Base-by-base conservation (phyloP, 169 alveolate species). In the Plasmodium knowlesi region DNA sequence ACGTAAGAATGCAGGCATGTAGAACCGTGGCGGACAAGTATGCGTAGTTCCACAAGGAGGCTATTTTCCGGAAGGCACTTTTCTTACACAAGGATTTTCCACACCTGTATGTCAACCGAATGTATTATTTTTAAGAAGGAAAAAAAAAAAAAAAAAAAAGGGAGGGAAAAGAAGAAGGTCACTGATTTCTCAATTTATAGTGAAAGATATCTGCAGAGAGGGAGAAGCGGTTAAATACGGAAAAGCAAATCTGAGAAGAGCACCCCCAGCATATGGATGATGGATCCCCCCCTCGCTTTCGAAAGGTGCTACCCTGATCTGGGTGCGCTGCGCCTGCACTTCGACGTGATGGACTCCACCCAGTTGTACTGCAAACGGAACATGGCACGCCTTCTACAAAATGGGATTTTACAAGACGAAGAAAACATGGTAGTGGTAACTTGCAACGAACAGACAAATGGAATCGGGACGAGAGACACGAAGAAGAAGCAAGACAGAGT, bases 391-490 rank as follows among this genome's bases (percentile, higher is more conserved):
- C 80, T 95, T 37, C 53, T 82, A 28, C 61, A 74, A 67, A 83
- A 85, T 72, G 93, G 81, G 14, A 34, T 71, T 9, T 34, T 78
- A 50, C 76, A 76, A 28, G 78, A 83, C 57, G 86, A 85, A 5
- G 14, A 82, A 25, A 46, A 43, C 76, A 86, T 92, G 84, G 82
- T 92, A 1, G 84, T 82, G 19, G 94, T 95, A 22, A 92, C 94
- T 78, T 93, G 96, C 61, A 41, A 93, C 22, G 39, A 54, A 73
- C 97, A 95, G 82, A 72, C 95, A 6, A 94, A 95, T 30, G 97
- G 94, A n/a, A 93, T 95, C n/a, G 97, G 97, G 12, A 95, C 97
- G 6, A 91, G 96, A 61, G 86, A 83, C 37, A 81, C 95, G 28
- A 86, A 82, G 78, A 90, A 82, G 2, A 90, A 80, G 5, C 79